Percentiles rank a stretch among this genome's conserved stretches.
phyloP scores from a whole-genome alignment of 2,329 filamentous ascomycete species.

The Calycina herbarum region DNA sequence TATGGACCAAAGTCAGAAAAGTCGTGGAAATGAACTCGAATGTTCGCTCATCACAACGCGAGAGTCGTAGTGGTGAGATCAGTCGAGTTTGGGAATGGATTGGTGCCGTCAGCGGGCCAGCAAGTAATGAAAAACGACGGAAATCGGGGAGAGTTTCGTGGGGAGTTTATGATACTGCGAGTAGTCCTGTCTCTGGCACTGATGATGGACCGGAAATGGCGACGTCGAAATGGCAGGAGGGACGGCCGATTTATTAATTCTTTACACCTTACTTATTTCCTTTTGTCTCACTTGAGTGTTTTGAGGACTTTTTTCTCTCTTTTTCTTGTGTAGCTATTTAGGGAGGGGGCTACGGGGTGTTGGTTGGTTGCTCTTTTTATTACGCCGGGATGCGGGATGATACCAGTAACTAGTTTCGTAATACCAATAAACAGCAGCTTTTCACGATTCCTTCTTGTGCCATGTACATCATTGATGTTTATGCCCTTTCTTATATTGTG shows the following conservation, averaged over 20 bases:
- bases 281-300: neutral
- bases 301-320: neutral
- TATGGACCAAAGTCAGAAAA: slow-evolving; percentile 80
- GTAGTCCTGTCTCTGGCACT: slow-evolving; percentile 30
- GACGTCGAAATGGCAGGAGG: slow-evolving; percentile 35
- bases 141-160: slow-evolving; percentile 48
- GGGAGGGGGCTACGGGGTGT: neutral
- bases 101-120: slow-evolving; percentile 49
- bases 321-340: slow-evolving; percentile 3
- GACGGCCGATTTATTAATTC: slow-evolving; percentile 37
- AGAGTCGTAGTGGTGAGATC: slow-evolving; percentile 65
- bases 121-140: slow-evolving; percentile 44
- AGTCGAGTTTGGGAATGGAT: slow-evolving; percentile 72
- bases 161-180: slow-evolving; percentile 31
- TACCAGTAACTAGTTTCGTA: slow-evolving; percentile 6
- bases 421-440: neutral
- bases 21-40: slow-evolving; percentile 96
- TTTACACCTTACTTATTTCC: slow-evolving; percentile 9
- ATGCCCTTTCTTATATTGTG: no score
- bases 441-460: neutral
- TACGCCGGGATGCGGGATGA: neutral
- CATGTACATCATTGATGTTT: no score
- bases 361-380: neutral
- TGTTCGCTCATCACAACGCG: slow-evolving; percentile 72
- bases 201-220: slow-evolving; percentile 31